Base-by-base conservation (phyloP, 306 rosid genomes). In the Vigna radiata region DNA sequence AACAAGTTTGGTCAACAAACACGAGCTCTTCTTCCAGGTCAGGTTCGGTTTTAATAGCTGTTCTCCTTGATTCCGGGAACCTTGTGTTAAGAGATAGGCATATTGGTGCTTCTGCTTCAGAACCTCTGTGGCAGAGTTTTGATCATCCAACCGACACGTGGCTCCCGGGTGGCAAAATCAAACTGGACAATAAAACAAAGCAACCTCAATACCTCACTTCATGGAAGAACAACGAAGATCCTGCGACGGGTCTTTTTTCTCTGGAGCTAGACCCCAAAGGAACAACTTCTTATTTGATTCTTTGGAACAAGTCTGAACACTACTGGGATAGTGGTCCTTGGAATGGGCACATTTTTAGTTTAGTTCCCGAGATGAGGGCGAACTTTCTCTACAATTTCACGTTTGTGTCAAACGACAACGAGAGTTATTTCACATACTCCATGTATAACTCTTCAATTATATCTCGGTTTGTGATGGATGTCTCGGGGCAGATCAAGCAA, bases 1-100 rank as follows among this genome's bases (percentile, higher is more conserved):
- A 21, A 3, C 79, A 72, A 49, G 49, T 91, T 83, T 91, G 96
- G 96, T 87, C 96, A 10, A 87, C 93, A 19, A 75, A 86, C 61
- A 17, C 75, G 50, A 79, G 13, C 48, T 48, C 85, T 46, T 44
- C 77, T 46, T 44, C 77, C 9, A 66, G 2, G 37, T 80, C 83
- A 29, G 61, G 36, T 72, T 39, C 69, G 74, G 82, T 76, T 0
- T 70, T 69, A 55, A 83, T 58, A 56, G 84, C 86, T 29, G 44
- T 80, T 1, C 90, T 91, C 37, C 15, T 41, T 10, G 90, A 90
- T 21, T 3, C 15, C 7, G 93, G 93, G 8, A 91, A 91, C 50
- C 85, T 91, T 3, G 84, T 87, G 21, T 46, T 88, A 9, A 75
- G 11, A 36, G 74, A 69, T 36, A 82, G 68, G 41, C 76, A 48